Base-by-base conservation (phyloP, 75 land plant genomes). In the Pinus taeda region DNA sequence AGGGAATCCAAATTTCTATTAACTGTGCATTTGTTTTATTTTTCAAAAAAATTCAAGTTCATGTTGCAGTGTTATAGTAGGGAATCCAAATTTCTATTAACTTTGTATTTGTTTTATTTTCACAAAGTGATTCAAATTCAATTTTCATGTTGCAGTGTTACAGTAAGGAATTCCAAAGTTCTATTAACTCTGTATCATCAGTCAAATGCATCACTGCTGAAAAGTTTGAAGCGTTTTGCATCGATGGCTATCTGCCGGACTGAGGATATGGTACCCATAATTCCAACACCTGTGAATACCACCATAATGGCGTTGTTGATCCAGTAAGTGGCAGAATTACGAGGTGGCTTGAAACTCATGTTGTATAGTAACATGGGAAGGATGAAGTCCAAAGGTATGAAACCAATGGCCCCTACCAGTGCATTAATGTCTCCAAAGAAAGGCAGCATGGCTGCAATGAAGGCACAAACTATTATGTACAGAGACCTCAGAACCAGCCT, bases 381-480 rank as follows among this genome's bases (percentile, higher is more conserved):
- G 33, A 33, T 33, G 33, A 33, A 33, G 33, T 33, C 33, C 33
- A 33, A 33, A 5, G 99, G 99, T 63, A 90, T 84, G 78, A 94
- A 96, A 13, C 97, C 95, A 60, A 96, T 73, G 15, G 99, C 97
- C 18, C 99, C 99, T 1, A 96, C 84, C 6, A 92, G 84, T 17
- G 84, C 93, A 74, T 82, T 93, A 8, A 96, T 87, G 83, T 96
- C 99, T 22, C 97, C 97, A 81, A 96, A 96, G 85, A 96, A 96
- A 4, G 99, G 99, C 17, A 96, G 74, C 89, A 95, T 92, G 6
- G 99, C 99, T 49, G 67, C 21, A 76, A 33, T 33, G 33, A 33
- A 33, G 1, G 33, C 33, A 33, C 33, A 33, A 33, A 33, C 33
- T 33, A 33, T 67, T 77, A 95, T 79, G 77, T 88, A 95, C 3